phyloP scores from a whole-genome alignment of 345 rosid species.

The Nasturtium officinale region DNA sequence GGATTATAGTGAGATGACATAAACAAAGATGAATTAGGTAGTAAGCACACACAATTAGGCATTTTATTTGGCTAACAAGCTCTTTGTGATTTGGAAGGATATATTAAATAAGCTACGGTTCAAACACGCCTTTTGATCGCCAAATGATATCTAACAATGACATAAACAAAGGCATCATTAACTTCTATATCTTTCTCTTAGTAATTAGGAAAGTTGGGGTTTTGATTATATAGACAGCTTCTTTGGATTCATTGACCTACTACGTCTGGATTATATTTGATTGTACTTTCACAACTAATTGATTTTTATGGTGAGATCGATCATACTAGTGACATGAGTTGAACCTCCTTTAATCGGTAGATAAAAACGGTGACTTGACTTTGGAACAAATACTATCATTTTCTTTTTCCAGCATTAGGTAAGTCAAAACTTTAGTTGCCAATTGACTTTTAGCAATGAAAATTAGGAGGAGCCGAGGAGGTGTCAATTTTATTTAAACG shows the following conservation, averaged over 20 bases:
- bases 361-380: neutral
- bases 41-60: constrained; percentile 7
- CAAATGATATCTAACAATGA: neutral
- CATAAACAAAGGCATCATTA: neutral
- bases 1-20: neutral
- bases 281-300: neutral
- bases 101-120: neutral
- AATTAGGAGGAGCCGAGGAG: too few relatives aligned
- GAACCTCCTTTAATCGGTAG: neutral
- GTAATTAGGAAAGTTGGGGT: neutral
- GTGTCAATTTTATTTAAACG: too few relatives aligned
- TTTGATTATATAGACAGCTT: neutral
- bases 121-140: neutral
- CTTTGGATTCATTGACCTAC: neutral
- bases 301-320: neutral
- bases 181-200: neutral
- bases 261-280: neutral
- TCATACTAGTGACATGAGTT: neutral
- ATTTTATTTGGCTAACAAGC: neutral
- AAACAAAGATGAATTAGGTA: constrained; percentile 8
- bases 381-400: neutral
- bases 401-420: too few relatives aligned
- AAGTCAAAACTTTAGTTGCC: neutral
- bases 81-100: neutral
- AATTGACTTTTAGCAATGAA: neutral